These are phyloP conservation scores for Dendrobium nobile DNA, from an alignment of 106 monocot species.

Conservation along the genomic window DNA sequence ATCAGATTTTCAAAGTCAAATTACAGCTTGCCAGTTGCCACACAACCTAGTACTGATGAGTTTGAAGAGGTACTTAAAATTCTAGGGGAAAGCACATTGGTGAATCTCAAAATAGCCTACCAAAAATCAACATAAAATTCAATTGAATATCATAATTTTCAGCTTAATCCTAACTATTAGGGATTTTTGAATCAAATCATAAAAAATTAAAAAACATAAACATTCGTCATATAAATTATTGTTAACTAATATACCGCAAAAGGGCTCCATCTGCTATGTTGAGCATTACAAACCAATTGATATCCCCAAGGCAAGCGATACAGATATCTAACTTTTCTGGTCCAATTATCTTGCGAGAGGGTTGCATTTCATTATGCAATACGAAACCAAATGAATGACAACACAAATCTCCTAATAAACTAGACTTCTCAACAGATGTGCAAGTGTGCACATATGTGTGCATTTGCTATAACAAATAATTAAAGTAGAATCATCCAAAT, in stretches of 20 bases:
- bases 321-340: too few relatives aligned
- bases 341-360: neutral
- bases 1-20: too few relatives aligned
- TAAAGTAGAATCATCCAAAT: too few relatives aligned
- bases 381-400: neutral
- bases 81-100: neutral
- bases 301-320: neutral
- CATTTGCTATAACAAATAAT: too few relatives aligned
- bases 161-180: neutral
- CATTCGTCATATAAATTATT: neutral
- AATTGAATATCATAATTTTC: neutral
- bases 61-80: too few relatives aligned
- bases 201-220: neutral
- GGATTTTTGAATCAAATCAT: neutral
- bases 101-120: neutral
- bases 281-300: too few relatives aligned
- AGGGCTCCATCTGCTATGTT: too few relatives aligned
- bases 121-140: neutral
- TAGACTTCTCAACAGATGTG: too few relatives aligned
- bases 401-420: neutral
- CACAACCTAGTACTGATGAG: too few relatives aligned
- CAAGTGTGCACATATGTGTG: too few relatives aligned
- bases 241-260: too few relatives aligned
- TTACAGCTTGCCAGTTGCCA: too few relatives aligned
- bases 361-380: neutral